These are phyloP conservation scores for Solanum lycopersicoides DNA, from an alignment of 257 asterid genomes.

Conservation along the genomic window DNA sequence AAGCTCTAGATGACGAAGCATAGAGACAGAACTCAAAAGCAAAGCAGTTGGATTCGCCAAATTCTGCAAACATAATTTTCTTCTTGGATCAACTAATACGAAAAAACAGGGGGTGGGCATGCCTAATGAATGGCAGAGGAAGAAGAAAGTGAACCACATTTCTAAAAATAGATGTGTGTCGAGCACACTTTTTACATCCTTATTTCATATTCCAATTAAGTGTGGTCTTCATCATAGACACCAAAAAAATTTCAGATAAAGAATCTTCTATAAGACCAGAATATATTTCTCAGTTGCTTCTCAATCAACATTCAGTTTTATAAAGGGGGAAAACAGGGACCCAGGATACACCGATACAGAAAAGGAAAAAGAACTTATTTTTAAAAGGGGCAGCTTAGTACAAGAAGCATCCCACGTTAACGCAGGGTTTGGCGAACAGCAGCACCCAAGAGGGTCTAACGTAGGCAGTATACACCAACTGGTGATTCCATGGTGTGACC, in stretches of 20 bases:
- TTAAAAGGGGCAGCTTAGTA: neutral
- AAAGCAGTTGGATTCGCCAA: slow-evolving; percentile 95
- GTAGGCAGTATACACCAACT: neutral
- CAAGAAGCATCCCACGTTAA: neutral
- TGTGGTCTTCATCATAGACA: neutral
- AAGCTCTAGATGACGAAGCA: slow-evolving; percentile 74
- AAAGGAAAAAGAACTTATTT: neutral
- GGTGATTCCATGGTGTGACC: neutral
- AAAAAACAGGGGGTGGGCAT: neutral
- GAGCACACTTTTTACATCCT: neutral
- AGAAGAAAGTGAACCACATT: neutral
- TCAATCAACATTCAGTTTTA: neutral
- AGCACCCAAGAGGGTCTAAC: neutral
- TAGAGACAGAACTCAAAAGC: slow-evolving; percentile 74
- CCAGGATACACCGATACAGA: neutral
- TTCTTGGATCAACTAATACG: neutral
- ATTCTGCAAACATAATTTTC: slow-evolving; percentile 33
- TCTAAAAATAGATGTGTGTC: neutral
- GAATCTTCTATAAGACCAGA: neutral
- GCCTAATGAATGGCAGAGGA: neutral
- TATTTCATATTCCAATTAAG: neutral
- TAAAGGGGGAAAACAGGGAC: neutral
- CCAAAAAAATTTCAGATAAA: neutral
- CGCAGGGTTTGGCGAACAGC: neutral
- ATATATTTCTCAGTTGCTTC: neutral